Percentiles rank a stretch among this genome's conserved stretches.
Evolutionary conservation across 2,329 filamentous ascomycete genomes (phyloP).

Genomic region (Dothideomycetes sp.): DNA sequence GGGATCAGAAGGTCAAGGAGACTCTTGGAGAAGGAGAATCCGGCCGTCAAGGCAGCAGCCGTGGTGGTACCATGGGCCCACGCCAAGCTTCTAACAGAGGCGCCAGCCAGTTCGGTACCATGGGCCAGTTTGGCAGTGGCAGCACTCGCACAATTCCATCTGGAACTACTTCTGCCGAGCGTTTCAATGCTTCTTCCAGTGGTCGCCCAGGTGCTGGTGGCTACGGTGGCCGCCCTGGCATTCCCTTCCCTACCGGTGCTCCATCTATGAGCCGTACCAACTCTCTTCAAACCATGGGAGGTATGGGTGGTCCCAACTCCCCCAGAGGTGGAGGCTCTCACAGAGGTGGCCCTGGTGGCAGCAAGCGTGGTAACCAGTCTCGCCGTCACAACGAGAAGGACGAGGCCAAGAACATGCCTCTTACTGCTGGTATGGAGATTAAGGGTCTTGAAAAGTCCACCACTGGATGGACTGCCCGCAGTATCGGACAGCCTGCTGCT

Average conservation of each 20-base stretch:
- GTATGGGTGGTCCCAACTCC: conserved; percentile 53
- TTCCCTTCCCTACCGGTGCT: conserved; percentile 54
- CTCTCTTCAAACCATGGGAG: conserved; percentile 51
- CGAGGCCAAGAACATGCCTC: conserved; percentile 76
- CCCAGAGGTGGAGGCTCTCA: conserved; percentile 44
- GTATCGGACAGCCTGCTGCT: conserved; percentile 44
- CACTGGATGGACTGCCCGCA: conserved; percentile 85
- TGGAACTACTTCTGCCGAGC: conserved; percentile 67
- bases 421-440: conserved; percentile 73
- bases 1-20: conserved; percentile 80
- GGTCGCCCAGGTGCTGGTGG: conserved; percentile 35
- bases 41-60: conserved; percentile 51
- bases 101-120: conserved; percentile 17
- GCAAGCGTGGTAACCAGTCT: conserved; percentile 48
- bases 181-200: conserved; percentile 44
- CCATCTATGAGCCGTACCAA: conserved; percentile 55
- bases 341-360: conserved; percentile 54
- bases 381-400: conserved; percentile 46
- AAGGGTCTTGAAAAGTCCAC: conserved; percentile 65
- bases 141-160: conserved; percentile 52
- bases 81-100: conserved; percentile 19
- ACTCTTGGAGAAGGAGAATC: conserved; percentile 48
- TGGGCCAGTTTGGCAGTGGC: conserved; percentile 11
- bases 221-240: conserved; percentile 51
- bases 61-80: conserved; percentile 41